phyloP scores from a whole-genome alignment of 2,329 filamentous ascomycete genomes.

The Aspergillus tanneri region DNA sequence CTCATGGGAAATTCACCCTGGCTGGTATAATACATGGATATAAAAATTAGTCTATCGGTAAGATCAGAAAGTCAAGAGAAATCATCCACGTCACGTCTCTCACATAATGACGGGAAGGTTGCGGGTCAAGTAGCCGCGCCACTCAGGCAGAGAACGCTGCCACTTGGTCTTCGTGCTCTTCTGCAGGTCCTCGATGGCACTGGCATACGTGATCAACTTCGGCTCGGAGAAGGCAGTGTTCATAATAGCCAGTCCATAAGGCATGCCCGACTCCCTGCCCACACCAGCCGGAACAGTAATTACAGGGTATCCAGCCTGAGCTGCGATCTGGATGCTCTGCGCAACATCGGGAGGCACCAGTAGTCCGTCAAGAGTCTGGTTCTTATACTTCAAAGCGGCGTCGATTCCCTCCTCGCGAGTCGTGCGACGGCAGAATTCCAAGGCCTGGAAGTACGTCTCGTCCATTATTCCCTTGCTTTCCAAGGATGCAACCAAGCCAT shows the following conservation, averaged over 20 bases:
- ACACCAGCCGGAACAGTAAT: constrained; percentile 67
- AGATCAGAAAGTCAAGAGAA: no score
- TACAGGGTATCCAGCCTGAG: constrained; percentile 73
- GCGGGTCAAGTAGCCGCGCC: constrained; percentile 51
- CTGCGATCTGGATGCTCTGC: constrained; percentile 67
- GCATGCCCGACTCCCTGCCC: constrained; percentile 56
- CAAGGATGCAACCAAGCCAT: constrained; percentile 65
- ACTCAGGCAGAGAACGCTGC: constrained; percentile 52
- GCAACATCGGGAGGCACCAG: constrained; percentile 68
- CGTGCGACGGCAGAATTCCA: constrained; percentile 59
- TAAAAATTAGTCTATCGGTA: no score
- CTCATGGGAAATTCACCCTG: no score
- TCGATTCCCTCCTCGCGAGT: constrained; percentile 68
- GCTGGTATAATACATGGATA: no score
- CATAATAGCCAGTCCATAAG: constrained; percentile 60
- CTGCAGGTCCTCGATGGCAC: constrained; percentile 62
- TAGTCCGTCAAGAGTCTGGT: constrained; percentile 57
- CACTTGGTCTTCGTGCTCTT: constrained; percentile 44
- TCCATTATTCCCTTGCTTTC: constrained; percentile 61
- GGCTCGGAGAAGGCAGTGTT: constrained; percentile 62
- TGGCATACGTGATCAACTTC: constrained; percentile 60
- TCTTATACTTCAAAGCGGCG: constrained; percentile 56
- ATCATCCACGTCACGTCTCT: background rate
- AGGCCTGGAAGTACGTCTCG: constrained; percentile 65
- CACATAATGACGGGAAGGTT: constrained; percentile 35